Evolutionary conservation across 2,329 filamentous ascomycete species (phyloP), one percentile per base, ranked within the genome.

Genomic region (Ploettnerulaceae sp.): DNA sequence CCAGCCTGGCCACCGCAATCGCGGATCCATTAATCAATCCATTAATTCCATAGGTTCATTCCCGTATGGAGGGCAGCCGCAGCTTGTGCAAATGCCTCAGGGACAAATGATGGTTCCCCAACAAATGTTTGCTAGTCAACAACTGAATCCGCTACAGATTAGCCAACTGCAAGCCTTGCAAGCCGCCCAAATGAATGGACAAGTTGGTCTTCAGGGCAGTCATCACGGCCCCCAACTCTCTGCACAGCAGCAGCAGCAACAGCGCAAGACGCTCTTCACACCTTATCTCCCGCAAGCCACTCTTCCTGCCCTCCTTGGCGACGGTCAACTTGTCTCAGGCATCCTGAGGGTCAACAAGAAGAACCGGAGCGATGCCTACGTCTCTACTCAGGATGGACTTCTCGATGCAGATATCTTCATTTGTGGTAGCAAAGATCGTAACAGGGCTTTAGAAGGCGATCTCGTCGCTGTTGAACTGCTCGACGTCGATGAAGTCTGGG

Each of bases 331-430:
- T 48, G 93, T 98, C 45, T 91, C 91, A 52, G 93, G 93, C 71
- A 89, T 96, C 58, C 84, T 98, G 42, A 87, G 93, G 51, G 93
- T 98, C 56, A 98, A 98, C 79, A 98, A 97, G 76, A 98, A 98
- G 77, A 98, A 98, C 70, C 85, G 93, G 54, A 97, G 91, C 61
- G 93, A 98, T 68, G 93, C 93, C 21, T 98, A 98, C 62, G 93
- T 98, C 45, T 93, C 93, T 8, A 95, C 89, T 9, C 82, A 86
- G 51, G 93, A 98, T 64, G 81, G 81, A 36, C 71, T 85, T 50
- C 77, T 98, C 37, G 93, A 97, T 68, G 91, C 93, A 33, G 93
- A 98, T 65, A 98, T 98, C 64, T 98, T 98, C 70, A 98, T 98
- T 62, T 98, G 93, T 66, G 93, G 93, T 66, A 97, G 91, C 76